Evolutionary conservation across 2,329 filamentous ascomycete genomes (phyloP).

Genomic region (Amauroascus niger): DNA sequence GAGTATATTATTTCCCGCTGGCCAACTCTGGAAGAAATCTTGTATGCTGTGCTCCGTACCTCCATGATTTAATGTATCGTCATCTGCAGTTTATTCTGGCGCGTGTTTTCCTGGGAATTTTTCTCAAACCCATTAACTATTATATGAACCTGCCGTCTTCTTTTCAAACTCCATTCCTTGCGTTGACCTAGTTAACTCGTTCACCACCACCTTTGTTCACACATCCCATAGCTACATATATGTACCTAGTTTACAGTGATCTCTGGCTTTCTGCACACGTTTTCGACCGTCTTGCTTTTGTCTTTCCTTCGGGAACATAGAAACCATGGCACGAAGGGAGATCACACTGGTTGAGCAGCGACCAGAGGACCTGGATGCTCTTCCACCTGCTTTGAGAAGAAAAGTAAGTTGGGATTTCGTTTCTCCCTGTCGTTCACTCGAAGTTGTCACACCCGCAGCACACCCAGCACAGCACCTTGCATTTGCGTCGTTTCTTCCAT

Average conservation of each 20-base stretch:
- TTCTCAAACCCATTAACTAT: not conserved
- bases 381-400: conserved; percentile 47
- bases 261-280: not conserved
- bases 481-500: not conserved
- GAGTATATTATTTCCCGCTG: not conserved
- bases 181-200: too few relatives aligned
- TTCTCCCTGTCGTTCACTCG: not conserved
- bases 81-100: not conserved
- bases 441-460: not conserved
- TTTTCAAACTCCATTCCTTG: too few relatives aligned
- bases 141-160: not conserved
- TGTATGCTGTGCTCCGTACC: not conserved
- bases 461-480: not conserved
- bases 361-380: conserved; percentile 40
- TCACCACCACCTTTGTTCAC: not conserved
- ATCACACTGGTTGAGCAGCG: conserved; percentile 7
- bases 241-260: too few relatives aligned
- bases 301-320: not conserved
- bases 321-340: conserved; percentile 3
- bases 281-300: not conserved
- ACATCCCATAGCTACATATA: too few relatives aligned
- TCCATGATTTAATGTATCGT: not conserved
- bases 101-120: not conserved
- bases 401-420: conserved; percentile 43
- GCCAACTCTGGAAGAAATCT: not conserved